phyloP scores from a whole-genome alignment of 345 rosid genomes.

The Pistacia vera region DNA sequence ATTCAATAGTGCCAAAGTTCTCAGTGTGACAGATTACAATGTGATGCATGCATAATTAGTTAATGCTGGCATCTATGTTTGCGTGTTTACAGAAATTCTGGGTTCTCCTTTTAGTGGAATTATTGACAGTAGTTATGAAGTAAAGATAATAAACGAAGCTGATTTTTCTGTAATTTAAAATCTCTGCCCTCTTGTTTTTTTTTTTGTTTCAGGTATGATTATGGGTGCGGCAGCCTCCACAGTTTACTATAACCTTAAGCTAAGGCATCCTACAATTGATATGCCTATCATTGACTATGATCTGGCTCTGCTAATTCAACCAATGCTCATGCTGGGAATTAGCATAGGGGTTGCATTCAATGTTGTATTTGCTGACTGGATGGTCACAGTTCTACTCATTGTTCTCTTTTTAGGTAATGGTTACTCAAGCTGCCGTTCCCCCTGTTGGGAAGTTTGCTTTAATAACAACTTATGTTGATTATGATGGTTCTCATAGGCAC shows the following conservation, averaged over 20 bases:
- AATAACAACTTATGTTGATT: constrained; percentile 7
- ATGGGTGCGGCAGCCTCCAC: constrained; percentile 84
- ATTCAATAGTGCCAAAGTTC: not conserved
- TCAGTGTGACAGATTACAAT: not conserved
- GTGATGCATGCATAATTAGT: not conserved
- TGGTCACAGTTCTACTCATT: constrained; percentile 82
- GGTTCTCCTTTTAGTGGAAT: not conserved
- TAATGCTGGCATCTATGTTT: not conserved
- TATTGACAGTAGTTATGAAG: not conserved
- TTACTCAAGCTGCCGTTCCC: not conserved
- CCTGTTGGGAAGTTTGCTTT: constrained; percentile 1
- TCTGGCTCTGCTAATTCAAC: constrained; percentile 79
- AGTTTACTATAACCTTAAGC: constrained; percentile 74
- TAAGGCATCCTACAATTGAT: constrained; percentile 76
- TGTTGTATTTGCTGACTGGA: constrained; percentile 80
- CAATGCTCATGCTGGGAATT: constrained; percentile 86
- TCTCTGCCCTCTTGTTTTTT: not conserved
- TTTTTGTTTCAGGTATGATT: constrained; percentile 66
- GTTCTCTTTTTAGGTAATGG: constrained; percentile 73
- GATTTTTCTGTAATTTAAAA: not conserved
- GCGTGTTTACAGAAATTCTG: not conserved
- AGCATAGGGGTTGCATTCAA: constrained; percentile 80
- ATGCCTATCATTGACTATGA: constrained; percentile 86
- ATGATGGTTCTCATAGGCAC: constrained; percentile 33
- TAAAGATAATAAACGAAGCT: not conserved